Evolutionary conservation across 495 filamentous ascomycete genomes (phyloP), one percentile per base, ranked within the genome.

Genomic region (Emericellopsis terricola): DNA sequence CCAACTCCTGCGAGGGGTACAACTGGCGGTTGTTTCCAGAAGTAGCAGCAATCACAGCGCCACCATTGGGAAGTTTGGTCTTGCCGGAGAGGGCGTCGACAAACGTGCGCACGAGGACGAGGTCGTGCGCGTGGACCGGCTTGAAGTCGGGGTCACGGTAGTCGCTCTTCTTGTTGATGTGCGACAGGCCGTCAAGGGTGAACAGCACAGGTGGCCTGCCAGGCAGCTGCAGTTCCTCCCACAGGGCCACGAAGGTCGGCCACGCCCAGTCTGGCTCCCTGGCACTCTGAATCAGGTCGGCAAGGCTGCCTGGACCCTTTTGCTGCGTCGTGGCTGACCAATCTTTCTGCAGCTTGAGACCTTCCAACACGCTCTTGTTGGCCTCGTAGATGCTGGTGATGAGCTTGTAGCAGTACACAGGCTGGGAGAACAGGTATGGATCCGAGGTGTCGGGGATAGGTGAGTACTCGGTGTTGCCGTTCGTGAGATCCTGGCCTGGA

Each of bases 81-180:
- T 47, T 45, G 20, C 81, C 81, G 37, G 62, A 59, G 8, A 97
- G 62, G 37, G 73, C 62, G 9, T 74, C 69, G 16, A 78, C 47
- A 57, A 91, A 94, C 35, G 77, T 66, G n/a, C 68, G 62, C 16
- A 89, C 64, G 26, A 93, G 62, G 6, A 69, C 64, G 19, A 97
- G 65, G 46, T 94, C 76, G 56, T 92, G 82, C 13, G 89, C 67
- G 62, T 97, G 89, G 45, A 97, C 79, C 14, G 57, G 68, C 34
- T 80, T 61, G 45, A 67, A 77, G 15, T 73, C 59, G 0, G 71
- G 48, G 17, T 65, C 63, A 34, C 76, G 72, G 56, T 97, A 96
- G 15, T 67, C 64, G 37, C 76, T 77, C 18, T 59, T 32, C 38
- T 62, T 60, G 81, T 91, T 91, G 59, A 83, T 71, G 56, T 85